A percentile compares a stretch with the other conserved stretches of the same genome.
Conservation (phyloP, 2,329 filamentous ascomycete genomes). For the Aspergillus brasiliensis region DNA sequence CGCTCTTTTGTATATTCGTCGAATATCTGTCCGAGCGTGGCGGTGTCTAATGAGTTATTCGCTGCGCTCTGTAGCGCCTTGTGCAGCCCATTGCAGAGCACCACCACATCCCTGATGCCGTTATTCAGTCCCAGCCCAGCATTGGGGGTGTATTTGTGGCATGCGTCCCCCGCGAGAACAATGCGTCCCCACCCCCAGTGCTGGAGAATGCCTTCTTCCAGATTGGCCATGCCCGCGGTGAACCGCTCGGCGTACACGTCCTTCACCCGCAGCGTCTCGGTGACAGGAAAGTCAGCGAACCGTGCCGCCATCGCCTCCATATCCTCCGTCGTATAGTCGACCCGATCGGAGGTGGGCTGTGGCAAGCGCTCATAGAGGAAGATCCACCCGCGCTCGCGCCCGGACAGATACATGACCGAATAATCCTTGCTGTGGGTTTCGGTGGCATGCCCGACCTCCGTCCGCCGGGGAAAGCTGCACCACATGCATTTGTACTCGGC, state of each 20-base stretch:
- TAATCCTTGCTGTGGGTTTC: constrained; percentile 12
- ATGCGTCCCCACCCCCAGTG: constrained; percentile 42
- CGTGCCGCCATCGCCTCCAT: constrained; percentile 28
- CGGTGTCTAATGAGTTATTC: too few species aligned
- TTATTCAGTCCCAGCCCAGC: constrained; percentile 37
- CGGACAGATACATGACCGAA: constrained; percentile 33
- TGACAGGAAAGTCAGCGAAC: constrained; percentile 29
- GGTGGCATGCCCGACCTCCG: not conserved
- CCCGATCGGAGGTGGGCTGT: constrained; percentile 26
- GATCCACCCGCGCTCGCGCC: constrained; percentile 33
- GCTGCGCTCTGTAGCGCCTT: not conserved
- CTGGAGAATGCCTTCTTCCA: constrained; percentile 42
- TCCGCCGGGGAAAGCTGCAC: constrained; percentile 7
- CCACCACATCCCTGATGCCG: constrained; percentile 35
- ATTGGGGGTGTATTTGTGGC: constrained; percentile 44
- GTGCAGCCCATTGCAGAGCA: constrained; percentile 18
- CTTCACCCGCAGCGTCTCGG: constrained; percentile 29
- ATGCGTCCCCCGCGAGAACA: constrained; percentile 41
- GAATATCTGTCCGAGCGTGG: not conserved
- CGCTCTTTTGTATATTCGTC: constrained; percentile 4
- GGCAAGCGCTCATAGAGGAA: constrained; percentile 38
- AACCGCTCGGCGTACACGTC: constrained; percentile 29
- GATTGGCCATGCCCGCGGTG: constrained; percentile 32
- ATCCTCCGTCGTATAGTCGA: constrained; percentile 30
- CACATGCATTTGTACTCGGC: constrained; percentile 4